phyloP scores from a whole-genome alignment of 2,329 filamentous ascomycete species.

The Plenodomus tracheiphilus region DNA sequence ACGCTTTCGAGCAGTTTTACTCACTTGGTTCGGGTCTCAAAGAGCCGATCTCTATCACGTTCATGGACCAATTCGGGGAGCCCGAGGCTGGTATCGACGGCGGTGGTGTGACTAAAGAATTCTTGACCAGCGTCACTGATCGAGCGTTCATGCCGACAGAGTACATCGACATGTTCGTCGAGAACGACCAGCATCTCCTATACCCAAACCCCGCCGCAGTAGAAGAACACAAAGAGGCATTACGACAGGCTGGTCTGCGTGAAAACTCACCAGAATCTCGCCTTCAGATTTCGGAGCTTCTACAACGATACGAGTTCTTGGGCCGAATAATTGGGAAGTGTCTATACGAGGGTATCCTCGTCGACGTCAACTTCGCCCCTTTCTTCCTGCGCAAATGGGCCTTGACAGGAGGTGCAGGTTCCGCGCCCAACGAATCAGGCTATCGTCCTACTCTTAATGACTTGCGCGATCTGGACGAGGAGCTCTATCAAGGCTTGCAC shows the following conservation, averaged over 20 bases:
- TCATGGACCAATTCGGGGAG: constrained; percentile 86
- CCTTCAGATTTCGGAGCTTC: constrained; percentile 61
- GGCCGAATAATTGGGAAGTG: constrained; percentile 95
- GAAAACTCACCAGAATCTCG: constrained; percentile 63
- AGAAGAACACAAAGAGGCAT: constrained; percentile 66
- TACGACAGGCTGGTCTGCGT: constrained; percentile 56
- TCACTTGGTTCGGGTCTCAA: constrained; percentile 80
- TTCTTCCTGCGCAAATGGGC: constrained; percentile 98
- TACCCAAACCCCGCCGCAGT: constrained; percentile 84
- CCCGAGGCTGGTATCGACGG: constrained; percentile 94
- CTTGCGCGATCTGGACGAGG: constrained; percentile 86
- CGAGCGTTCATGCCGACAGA: constrained; percentile 73
- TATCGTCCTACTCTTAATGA: constrained; percentile 96
- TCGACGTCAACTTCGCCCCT: constrained; percentile 88
- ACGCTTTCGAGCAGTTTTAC: constrained; percentile 85
- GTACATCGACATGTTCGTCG: constrained; percentile 68
- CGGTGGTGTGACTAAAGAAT: constrained; percentile 96
- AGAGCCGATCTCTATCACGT: constrained; percentile 94
- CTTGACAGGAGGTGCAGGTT: constrained; percentile 66
- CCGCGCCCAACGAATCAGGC: constrained; percentile 67
- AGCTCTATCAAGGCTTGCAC: constrained; percentile 81
- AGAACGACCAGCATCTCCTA: constrained; percentile 82
- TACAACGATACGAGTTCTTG: constrained; percentile 84
- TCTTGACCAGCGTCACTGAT: constrained; percentile 82
- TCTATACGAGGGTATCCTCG: constrained; percentile 92